Evolutionary conservation across 371 early-diverging fungal species (phyloP).

Genomic region (Mucor racemosus): DNA sequence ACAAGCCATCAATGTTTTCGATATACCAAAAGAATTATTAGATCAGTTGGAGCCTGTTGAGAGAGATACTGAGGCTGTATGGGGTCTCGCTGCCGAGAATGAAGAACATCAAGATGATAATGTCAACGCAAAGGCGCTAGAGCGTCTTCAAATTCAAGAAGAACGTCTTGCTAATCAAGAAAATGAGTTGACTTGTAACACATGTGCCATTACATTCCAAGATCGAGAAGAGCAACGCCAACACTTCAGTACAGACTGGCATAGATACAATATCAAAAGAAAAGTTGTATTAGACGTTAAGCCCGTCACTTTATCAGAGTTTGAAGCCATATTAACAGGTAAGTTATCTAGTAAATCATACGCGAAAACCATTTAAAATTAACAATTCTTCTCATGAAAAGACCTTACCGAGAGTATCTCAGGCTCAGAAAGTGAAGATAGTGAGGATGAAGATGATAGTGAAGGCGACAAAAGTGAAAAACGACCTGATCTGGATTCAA

Average conservation of each 20-base stretch:
- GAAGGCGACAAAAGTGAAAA: conserved; percentile 21
- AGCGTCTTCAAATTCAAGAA: conserved; percentile 29
- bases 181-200: conserved; percentile 63
- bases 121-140: conserved; percentile 18
- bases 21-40: conserved; percentile 36
- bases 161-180: conserved; percentile 22
- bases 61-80: conserved; percentile 14
- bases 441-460: conserved; percentile 26
- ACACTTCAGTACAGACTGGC: conserved; percentile 97
- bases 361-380: neutral
- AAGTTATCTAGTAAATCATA: conserved; percentile 1
- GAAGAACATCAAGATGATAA: conserved; percentile 12
- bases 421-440: conserved; percentile 47
- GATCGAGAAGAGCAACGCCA: conserved; percentile 82
- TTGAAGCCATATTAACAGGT: conserved; percentile 76
- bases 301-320: conserved; percentile 81
- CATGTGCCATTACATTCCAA: conserved; percentile 89
- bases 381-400: conserved; percentile 6
- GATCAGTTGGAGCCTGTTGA: conserved; percentile 28
- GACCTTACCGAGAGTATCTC: conserved; percentile 58
- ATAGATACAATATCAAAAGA: conserved; percentile 96
- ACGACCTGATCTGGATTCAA: conserved; percentile 27
- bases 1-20: conserved; percentile 20
- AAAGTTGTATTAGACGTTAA: conserved; percentile 79
- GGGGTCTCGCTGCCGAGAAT: conserved; percentile 4